phyloP scores from a whole-genome alignment of 2,329 filamentous ascomycete genomes.

The Sclerotinia glacialis region DNA sequence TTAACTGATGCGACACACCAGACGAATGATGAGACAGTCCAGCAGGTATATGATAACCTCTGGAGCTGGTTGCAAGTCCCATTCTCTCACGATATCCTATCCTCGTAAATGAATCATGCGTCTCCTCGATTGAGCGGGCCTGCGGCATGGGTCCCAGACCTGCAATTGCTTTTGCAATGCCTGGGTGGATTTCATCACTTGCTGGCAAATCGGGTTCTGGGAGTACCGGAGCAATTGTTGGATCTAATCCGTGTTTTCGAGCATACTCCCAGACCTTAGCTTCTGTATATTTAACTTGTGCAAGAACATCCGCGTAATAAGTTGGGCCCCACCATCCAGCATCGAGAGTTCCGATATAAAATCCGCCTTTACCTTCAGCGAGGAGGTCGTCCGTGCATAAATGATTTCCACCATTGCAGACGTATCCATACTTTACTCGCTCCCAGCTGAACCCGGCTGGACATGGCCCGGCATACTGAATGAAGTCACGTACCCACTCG shows the following conservation, averaged over 20 bases:
- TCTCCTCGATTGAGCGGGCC: neutral
- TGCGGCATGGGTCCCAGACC: neutral
- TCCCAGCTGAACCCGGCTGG: constrained; percentile 24
- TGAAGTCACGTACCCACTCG: constrained; percentile 24
- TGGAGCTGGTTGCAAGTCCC: neutral
- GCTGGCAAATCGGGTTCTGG: neutral
- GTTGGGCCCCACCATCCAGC: constrained; percentile 14
- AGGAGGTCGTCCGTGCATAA: constrained; percentile 28
- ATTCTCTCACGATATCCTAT: neutral
- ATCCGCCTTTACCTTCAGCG: constrained; percentile 29
- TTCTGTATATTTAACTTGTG: neutral
- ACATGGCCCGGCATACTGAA: constrained; percentile 23
- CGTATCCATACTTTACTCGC: constrained; percentile 27
- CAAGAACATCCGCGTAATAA: accelerated
- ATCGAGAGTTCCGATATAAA: constrained; percentile 14
- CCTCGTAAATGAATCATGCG: neutral
- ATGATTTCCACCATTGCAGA: constrained; percentile 27
- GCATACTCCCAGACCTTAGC: neutral
- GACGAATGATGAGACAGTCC: neutral
- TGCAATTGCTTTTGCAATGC: constrained; percentile 5
- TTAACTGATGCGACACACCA: neutral
- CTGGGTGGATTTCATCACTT: constrained; percentile 1
- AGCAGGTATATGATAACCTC: neutral
- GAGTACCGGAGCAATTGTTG: neutral
- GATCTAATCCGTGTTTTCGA: neutral